A percentile compares a stretch with the other conserved stretches of the same genome.
These are phyloP conservation scores for Heterobasidion parviporum DNA, from an alignment of 1,284 basidiomycete genomes.

Conservation along the genomic window DNA sequence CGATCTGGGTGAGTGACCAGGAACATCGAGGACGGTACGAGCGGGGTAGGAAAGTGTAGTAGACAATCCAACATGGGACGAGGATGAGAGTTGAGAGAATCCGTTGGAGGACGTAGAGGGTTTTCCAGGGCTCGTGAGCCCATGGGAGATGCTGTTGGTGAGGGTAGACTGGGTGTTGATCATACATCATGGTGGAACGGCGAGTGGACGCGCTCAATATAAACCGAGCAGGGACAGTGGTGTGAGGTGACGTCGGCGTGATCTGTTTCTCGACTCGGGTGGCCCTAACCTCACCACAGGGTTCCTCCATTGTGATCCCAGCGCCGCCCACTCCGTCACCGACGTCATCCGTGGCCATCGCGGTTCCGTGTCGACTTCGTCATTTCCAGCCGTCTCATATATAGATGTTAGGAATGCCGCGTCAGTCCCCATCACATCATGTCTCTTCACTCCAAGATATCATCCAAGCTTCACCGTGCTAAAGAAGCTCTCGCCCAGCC, in stretches of 20 bases:
- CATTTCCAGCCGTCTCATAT: background rate
- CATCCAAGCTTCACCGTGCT: background rate
- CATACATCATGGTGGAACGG: constrained; percentile 7
- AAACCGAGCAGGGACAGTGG: background rate
- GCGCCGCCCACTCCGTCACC: no score
- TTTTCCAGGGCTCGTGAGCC: constrained; percentile 37
- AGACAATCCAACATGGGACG: constrained; percentile 33
- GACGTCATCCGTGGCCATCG: background rate
- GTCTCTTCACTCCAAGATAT: background rate
- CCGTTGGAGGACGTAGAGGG: constrained; percentile 36
- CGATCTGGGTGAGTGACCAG: constrained; percentile 38
- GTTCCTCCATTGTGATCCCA: no score
- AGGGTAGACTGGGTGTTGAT: constrained; percentile 18
- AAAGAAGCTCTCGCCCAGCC: background rate
- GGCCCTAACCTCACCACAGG: no score
- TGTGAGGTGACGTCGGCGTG: background rate
- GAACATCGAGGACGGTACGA: constrained; percentile 34
- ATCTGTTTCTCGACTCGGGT: no score
- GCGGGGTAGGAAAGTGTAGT: constrained; percentile 32
- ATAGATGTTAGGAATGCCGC: background rate
- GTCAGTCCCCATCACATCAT: background rate
- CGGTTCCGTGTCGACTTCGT: background rate
- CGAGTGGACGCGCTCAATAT: background rate
- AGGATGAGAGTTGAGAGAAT: constrained; percentile 37
- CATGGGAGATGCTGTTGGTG: constrained; percentile 32